Evolutionary conservation across 78 protist species (phyloP).

Genomic region (Dictyostelium brefeldianum): DNA sequence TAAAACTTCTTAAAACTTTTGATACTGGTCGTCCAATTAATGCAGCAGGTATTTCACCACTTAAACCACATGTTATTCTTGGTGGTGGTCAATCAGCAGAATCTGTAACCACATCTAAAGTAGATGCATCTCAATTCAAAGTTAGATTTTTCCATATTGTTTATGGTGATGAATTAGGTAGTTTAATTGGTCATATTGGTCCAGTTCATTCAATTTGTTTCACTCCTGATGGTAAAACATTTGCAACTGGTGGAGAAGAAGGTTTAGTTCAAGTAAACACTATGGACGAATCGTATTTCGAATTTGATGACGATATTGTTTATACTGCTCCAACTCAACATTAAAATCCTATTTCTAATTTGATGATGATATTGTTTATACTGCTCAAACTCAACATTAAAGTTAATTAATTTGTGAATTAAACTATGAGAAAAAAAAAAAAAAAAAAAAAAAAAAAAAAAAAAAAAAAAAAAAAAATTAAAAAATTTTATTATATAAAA

Average conservation of each 20-base stretch:
- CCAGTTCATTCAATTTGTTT: constrained; percentile 80
- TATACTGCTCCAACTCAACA: background rate
- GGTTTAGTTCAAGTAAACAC: constrained; percentile 61
- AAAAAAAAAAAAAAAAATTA: background rate
- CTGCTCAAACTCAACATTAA: background rate
- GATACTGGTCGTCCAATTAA: constrained; percentile 93
- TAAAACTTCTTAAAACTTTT: constrained; percentile 85
- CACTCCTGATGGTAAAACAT: constrained; percentile 75
- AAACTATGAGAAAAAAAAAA: background rate
- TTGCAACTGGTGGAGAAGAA: constrained; percentile 82
- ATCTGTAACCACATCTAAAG: constrained; percentile 91
- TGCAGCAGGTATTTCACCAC: constrained; percentile 92
- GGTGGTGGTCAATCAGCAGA: constrained; percentile 97
- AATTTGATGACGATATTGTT: constrained; percentile 66
- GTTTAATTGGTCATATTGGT: constrained; percentile 78
- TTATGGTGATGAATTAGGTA: constrained; percentile 79
- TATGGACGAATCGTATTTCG: constrained; percentile 52
- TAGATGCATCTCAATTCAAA: constrained; percentile 86
- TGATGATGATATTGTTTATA: constrained; percentile 62
- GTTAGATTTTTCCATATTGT: constrained; percentile 92
- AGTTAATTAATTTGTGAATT: background rate
- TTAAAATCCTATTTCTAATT: constrained; percentile 53
- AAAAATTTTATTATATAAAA: background rate
- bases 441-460: background rate
- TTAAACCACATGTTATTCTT: constrained; percentile 76